phyloP scores from a whole-genome alignment of 306 rosid genomes.

The Ceratonia siliqua region DNA sequence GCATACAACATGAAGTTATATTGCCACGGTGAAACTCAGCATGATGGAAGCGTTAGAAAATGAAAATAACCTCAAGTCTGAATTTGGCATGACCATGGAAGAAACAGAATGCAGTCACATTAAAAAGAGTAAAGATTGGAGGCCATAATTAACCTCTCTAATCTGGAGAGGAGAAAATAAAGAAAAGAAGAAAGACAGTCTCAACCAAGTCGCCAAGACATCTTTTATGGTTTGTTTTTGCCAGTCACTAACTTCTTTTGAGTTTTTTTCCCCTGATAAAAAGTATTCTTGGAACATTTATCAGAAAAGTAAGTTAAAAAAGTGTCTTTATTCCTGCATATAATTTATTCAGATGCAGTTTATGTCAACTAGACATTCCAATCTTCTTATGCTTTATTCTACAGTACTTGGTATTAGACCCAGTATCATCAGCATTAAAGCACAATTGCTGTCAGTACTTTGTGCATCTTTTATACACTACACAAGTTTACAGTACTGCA shows the following conservation, averaged over 20 bases:
- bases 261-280: background rate
- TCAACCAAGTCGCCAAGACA: background rate
- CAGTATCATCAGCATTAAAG: background rate
- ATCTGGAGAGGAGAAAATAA: background rate
- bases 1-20: background rate
- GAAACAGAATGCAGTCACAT: background rate
- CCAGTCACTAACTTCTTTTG: background rate
- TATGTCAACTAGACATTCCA: background rate
- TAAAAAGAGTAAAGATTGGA: background rate
- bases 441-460: background rate
- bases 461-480: background rate
- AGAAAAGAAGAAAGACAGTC: background rate
- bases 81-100: background rate
- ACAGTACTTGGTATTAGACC: background rate
- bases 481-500: background rate
- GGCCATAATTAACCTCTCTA: background rate
- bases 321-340: background rate
- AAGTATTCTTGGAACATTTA: background rate
- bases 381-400: background rate
- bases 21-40: background rate
- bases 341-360: background rate
- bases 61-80: background rate
- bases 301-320: background rate
- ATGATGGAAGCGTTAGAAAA: conserved; percentile 6
- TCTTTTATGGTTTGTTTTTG: background rate